Evolutionary conservation across 140 eudicot genomes (phyloP), one percentile per base, ranked within the genome.

Genomic region (Senecio squalidus): DNA sequence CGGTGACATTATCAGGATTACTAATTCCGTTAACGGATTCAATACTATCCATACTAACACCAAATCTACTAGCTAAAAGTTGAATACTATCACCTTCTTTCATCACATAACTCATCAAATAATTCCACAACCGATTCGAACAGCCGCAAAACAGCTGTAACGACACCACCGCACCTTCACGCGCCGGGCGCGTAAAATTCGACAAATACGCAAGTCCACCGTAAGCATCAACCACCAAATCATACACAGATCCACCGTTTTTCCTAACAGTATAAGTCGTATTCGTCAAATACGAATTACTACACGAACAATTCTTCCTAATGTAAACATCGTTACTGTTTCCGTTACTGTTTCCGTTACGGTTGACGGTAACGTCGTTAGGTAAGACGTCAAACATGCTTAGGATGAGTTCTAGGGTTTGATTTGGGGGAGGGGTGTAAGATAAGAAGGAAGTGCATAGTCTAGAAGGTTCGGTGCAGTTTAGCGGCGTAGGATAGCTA

Each of bases 41-140:
- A 68, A 92, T 92, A 66, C 89, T 92, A 66, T 82, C 98, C 98
- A 92, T 92, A 66, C 98, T 92, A 38, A 92, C 95, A 60, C 98
- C 98, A 77, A 92, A 92, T 48, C 96, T 64, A 60, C 96, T 87
- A 0, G 96, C 91, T 63, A 92, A 52, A 71, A 82, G 64, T 55
- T 76, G 93, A 9, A 92, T 56, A 68, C 81, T 83, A 79, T 92
- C 96, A 25, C 89, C 96, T 53, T 84, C 96, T 60, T 71, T 73
- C 89, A 92, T 68, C 78, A 92, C 96, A 79, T 92, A 86, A 67
- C 96, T 92, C 96, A 92, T 73, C 74, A 92, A 53, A 26, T 92
- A 92, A 80, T 87, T 92, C 98, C 95, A 92, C 62, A 87, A 63
- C 23, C 93, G 95, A 67, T 85, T 87, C 5, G 98, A 92, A 72